phyloP scores from a whole-genome alignment of 2,329 filamentous ascomycete species.

The Talaromyces funiculosus region DNA sequence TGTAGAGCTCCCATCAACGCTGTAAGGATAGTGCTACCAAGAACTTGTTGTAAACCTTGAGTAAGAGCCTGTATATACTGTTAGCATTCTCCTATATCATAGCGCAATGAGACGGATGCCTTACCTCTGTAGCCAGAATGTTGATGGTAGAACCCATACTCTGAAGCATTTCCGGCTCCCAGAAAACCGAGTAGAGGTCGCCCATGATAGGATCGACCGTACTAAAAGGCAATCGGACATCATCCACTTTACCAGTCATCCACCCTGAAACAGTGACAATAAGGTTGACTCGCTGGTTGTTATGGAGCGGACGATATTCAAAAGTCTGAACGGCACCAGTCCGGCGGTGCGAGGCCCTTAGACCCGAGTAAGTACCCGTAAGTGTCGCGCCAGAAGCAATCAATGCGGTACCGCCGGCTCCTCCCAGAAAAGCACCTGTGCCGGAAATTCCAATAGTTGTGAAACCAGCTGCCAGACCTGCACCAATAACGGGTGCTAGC shows the following conservation, averaged over 20 bases:
- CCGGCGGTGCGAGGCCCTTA: constrained; percentile 75
- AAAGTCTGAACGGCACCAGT: constrained; percentile 93
- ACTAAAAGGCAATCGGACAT: constrained; percentile 90
- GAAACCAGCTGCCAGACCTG: constrained; percentile 87
- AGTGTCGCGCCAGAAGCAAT: constrained; percentile 86
- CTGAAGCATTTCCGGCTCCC: constrained; percentile 96
- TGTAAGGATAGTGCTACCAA: constrained; percentile 82
- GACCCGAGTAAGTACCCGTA: constrained; percentile 80
- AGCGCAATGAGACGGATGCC: constrained; percentile 19
- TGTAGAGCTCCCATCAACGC: constrained; percentile 89
- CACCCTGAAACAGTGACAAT: constrained; percentile 94
- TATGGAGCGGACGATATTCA: constrained; percentile 92
- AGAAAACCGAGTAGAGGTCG: constrained; percentile 91
- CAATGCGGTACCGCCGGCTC: constrained; percentile 84
- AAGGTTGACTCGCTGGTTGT: constrained; percentile 94
- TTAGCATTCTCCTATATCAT: neutral
- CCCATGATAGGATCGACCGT: constrained; percentile 98
- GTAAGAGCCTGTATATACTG: constrained; percentile 67
- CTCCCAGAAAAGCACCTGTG: constrained; percentile 81
- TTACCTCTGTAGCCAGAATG: constrained; percentile 91
- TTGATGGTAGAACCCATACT: constrained; percentile 99
- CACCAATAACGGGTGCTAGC: constrained; percentile 87
- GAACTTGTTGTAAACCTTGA: constrained; percentile 89
- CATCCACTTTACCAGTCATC: constrained; percentile 98
- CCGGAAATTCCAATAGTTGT: constrained; percentile 90